Base-by-base conservation (phyloP, 164 flowering plant genomes). In the Saururus chinensis region DNA sequence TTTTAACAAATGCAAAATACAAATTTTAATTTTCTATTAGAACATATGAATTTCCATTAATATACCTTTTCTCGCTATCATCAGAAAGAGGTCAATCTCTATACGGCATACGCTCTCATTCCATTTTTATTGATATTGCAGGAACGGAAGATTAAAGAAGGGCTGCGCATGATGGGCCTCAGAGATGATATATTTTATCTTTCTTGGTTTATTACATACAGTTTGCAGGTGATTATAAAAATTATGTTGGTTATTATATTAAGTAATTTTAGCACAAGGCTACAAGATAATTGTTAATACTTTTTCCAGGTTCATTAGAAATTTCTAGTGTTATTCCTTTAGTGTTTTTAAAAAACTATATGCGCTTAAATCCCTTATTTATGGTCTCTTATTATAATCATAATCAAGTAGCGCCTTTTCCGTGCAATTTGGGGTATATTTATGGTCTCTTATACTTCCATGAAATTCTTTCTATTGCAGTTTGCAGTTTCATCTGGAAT, bases 121-220 rank as follows among this genome's bases (percentile, higher is more conserved):
- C 37, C 37, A 30, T 30, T 17, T 7, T 10, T 4, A 66, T 54
- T 64, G 25, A 41, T 65, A 8, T 71, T 70, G 60, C 86, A 93
- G 99, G 99, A 93, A 65, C 88, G 82, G 60, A 93, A 88, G 81
- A 93, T 93, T 63, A 88, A 81, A 77, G 97, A 93, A 80, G 93
- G 96, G 41, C 96, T 93, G 51, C 86, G 75, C 76, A 93, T 90
- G 96, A 93, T 93, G 99, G 99, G 99, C 16, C 73, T 93, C 67
- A 83, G 84, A 70, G 89, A 87, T 66, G 95, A 82, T 57, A 81
- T 88, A 64, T 93, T 93, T 70, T 77, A 87, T 77, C 77, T 90
- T 62, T 93, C 99, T n/a, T 90, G 99, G 99, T 85, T 93, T 71
- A 69, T 93, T 57, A 74, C 92, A 57, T 93, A 93, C 71, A 68